Evolutionary conservation across 169 alveolate genomes (phyloP).

Genomic region (Plasmodium cynomolgi): DNA sequence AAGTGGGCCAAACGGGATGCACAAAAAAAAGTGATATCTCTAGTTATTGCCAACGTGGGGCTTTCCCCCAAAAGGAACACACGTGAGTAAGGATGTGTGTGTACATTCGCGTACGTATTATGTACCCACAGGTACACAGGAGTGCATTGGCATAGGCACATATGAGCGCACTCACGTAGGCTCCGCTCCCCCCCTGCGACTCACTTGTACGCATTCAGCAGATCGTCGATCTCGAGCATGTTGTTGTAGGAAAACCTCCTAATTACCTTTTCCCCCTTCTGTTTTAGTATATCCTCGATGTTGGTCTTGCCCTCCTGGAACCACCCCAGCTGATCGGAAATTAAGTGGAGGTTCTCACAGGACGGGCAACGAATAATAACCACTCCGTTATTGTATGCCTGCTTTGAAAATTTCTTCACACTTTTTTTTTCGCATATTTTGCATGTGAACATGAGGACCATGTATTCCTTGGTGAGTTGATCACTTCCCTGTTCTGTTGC

Average conservation of each 20-base stretch:
- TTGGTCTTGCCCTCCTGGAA: constrained; percentile 82
- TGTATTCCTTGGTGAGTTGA: constrained; percentile 9
- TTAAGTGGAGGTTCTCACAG: constrained; percentile 80
- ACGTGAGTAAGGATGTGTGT: background rate
- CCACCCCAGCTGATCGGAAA: constrained; percentile 86
- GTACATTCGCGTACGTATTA: background rate
- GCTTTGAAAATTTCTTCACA: constrained; percentile 82
- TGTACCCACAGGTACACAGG: background rate
- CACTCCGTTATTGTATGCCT: constrained; percentile 82
- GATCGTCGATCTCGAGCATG: constrained; percentile 49
- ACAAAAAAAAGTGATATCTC: background rate
- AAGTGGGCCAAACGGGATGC: background rate
- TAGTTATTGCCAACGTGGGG: background rate
- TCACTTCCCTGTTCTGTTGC: background rate
- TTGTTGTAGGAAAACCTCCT: constrained; percentile 70
- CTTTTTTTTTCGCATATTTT: constrained; percentile 78
- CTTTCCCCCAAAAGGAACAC: background rate
- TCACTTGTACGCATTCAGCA: constrained; percentile 60
- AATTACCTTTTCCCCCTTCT: constrained; percentile 77
- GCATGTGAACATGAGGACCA: constrained; percentile 79
- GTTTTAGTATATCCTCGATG: constrained; percentile 78
- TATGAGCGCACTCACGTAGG: background rate
- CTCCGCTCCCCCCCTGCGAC: too few relatives aligned
- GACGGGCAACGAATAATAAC: constrained; percentile 82
- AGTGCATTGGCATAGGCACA: background rate